A percentile compares a stretch with the other conserved stretches of the same genome.
Evolutionary conservation across 2,329 filamentous ascomycete species (phyloP).

Genomic region (Phialophora verrucosa): DNA sequence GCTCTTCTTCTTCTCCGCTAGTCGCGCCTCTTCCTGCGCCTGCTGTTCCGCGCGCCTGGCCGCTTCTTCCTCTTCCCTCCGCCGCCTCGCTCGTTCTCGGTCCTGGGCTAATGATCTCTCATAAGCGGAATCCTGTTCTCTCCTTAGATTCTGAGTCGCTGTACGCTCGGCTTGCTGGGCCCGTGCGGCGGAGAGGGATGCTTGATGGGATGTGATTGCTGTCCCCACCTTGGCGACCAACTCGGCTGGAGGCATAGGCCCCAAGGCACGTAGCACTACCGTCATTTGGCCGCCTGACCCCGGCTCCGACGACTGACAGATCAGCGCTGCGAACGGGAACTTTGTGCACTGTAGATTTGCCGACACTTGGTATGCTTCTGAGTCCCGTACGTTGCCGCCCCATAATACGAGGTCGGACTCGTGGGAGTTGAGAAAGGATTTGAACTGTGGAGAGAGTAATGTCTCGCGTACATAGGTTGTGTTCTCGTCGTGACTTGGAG

Average conservation of each 20-base stretch:
- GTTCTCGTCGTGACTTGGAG: conserved; percentile 94
- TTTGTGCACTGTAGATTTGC: conserved; percentile 85
- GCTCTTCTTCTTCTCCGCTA: conserved; percentile 61
- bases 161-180: conserved; percentile 79
- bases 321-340: conserved; percentile 85
- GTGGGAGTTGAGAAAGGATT: conserved; percentile 74
- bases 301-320: conserved; percentile 85
- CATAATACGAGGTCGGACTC: conserved; percentile 83
- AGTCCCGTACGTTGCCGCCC: conserved; percentile 90
- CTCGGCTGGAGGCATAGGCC: conserved; percentile 71
- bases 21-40: conserved; percentile 51
- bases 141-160: conserved; percentile 77
- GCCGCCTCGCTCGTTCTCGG: conserved; percentile 78
- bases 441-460: conserved; percentile 75
- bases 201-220: conserved; percentile 75
- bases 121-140: conserved; percentile 91
- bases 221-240: conserved; percentile 76
- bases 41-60: conserved; percentile 67
- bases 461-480: conserved; percentile 80
- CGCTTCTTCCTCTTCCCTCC: conserved; percentile 74
- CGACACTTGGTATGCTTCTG: conserved; percentile 93
- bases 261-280: conserved; percentile 77
- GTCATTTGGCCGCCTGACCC: conserved; percentile 70
- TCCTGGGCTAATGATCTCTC: conserved; percentile 89
- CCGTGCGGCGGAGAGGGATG: conserved; percentile 75